Base-by-base conservation (phyloP, 257 asterid genomes). In the Thymus quinquecostatus region DNA sequence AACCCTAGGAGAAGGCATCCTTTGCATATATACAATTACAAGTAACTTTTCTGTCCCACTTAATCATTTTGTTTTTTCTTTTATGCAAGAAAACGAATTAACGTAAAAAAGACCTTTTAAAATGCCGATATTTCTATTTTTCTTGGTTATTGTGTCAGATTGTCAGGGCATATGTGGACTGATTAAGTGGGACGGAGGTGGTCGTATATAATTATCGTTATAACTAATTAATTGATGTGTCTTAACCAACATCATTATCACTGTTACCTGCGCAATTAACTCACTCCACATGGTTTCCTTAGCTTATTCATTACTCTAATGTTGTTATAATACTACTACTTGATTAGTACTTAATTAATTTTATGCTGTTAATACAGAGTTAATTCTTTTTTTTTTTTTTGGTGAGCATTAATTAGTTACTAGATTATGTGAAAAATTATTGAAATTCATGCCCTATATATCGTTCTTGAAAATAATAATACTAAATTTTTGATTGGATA, bases 271-370 rank as follows among this genome's bases (percentile, higher is more conserved):
- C 74, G 88, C 82, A 86, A 78, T 83, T 82, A 83, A 82, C 73
- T 79, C 84, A 59, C 57, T 29, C 75, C 91, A 86, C 91, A 80
- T 86, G 88, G 61, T 78, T 76, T 36, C 68, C 64, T 45, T 83
- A 64, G 72, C 86, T 83, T 82, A 67, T 65, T 76, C 12, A 68
- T 78, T 63, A 78, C 84, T 64, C 80, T 64, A 78, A 75, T 28
- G 64, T 64, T 80, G 72, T 69, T 79, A 41, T 43, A 43, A 7
- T 44, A 38, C 6, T 38, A 38, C 44, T 38, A 38, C 6, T 38
- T 38, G 6, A 38, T 38, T 38, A 6, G 44, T 44, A 44, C 11
- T 43, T 43, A 1, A 33, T 57, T 74, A 40, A 30, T 28, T 55
- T 54, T 53, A 21, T 55, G 65, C 45, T 11, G 14, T 13, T 45